Base-by-base conservation (phyloP, 306 rosid species). In the Dalbergia cultrata region DNA sequence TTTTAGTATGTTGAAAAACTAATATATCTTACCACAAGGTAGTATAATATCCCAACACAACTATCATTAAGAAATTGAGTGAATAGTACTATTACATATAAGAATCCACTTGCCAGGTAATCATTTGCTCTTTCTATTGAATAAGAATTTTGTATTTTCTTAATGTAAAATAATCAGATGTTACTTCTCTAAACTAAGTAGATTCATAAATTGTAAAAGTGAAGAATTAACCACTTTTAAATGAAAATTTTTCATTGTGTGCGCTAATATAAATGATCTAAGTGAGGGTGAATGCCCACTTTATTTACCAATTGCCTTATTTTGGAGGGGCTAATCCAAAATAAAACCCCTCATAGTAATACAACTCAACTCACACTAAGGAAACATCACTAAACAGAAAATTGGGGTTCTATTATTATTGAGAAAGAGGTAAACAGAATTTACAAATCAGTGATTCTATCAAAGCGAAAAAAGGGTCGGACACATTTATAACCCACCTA, bases 381-480 rank as follows among this genome's bases (percentile, higher is more conserved):
- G 33, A 34, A 62, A 62, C 33, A 57, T 58, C 34, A 11, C 72
- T 6, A 67, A 44, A 59, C 14, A 9, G 16, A 16, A 16, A 21
- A 26, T 16, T 49, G 14, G 63, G 21, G 50, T 59, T n/a, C 16
- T 3, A 16, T 57, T 39, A 58, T 22, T 19, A 41, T 57, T 19
- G 56, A 57, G 67, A 58, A 74, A 6, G 57, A 74, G 14, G 39
- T 2, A 60, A 63, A 62, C 52, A 45, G 19, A 68, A 37, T 57
- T 19, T 21, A 58, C 14, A 58, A 21, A 7, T 21, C 34, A 19
- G 14, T 58, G 53, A 44, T 8, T 44, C 5, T 22, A 16, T 34
- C 7, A 34, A 63, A 3, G 10, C 47, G 53, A 11, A 18, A 5
- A 43, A 39, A 0, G 31, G 61, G 37, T 17, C 26, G 60, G 33